A percentile compares a stretch with the other conserved stretches of the same genome.
These are phyloP conservation scores for Candida tibetensis DNA, from an alignment of 805 yeast species.

Conservation along the genomic window DNA sequence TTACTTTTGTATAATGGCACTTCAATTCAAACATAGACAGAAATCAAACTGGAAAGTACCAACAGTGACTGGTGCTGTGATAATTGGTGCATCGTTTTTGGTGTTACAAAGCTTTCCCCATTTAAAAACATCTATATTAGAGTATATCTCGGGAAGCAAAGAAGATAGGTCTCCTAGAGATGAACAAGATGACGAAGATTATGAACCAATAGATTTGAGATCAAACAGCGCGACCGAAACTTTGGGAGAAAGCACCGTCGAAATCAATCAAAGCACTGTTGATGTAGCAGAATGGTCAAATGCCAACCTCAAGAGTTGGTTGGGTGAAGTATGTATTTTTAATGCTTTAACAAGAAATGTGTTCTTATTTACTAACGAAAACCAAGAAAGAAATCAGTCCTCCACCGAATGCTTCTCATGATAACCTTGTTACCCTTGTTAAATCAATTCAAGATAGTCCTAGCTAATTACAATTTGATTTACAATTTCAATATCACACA, in stretches of 20 bases:
- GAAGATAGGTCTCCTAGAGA: conserved; percentile 9
- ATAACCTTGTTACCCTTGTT: conserved; percentile 48
- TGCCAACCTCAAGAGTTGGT: conserved; percentile 34
- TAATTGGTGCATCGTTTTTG: conserved; percentile 42
- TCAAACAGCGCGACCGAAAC: conserved; percentile 4
- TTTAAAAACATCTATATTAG: conserved; percentile 26
- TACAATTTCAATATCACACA: conserved; percentile 17
- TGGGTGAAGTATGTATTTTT: conserved; percentile 36
- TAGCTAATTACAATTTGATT: conserved; percentile 17
- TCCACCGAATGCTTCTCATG: conserved; percentile 45
- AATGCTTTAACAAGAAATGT: background rate
- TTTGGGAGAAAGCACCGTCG: conserved; percentile 11
- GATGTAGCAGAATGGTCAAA: conserved; percentile 35
- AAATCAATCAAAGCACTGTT: conserved; percentile 16
- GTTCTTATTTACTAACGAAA: conserved; percentile 17
- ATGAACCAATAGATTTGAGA: conserved; percentile 23
- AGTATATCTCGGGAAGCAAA: conserved; percentile 20
- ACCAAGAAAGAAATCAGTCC: conserved; percentile 45
- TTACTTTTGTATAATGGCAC: conserved; percentile 15
- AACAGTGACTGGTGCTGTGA: conserved; percentile 39
- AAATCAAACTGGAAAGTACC: conserved; percentile 12
- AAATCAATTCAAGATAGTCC: conserved; percentile 35
- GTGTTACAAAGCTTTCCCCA: conserved; percentile 52
- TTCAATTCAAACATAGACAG: conserved; percentile 17
- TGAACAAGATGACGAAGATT: conserved; percentile 17